These are phyloP conservation scores for Capsella rubella DNA, from an alignment of 441 rosid species.

Conservation along the genomic window DNA sequence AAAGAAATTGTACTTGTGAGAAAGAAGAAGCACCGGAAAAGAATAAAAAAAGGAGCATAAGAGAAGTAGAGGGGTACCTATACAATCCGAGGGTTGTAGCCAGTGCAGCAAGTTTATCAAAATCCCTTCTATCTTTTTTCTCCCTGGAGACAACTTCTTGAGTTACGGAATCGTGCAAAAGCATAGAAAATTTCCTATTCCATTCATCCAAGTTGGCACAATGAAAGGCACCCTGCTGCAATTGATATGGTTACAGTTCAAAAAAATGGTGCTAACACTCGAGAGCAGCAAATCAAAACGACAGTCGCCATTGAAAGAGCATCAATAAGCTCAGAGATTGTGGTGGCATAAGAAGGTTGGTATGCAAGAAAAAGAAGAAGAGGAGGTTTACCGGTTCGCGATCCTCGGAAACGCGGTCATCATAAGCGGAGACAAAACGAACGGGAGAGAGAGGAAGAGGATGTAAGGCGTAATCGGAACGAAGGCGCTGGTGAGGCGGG, in stretches of 20 bases:
- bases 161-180: constrained; percentile 58
- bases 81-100: constrained; percentile 81
- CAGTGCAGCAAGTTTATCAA: constrained; percentile 74
- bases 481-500: constrained; percentile 85
- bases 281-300: background rate
- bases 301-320: background rate
- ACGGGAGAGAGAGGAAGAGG: constrained; percentile 46
- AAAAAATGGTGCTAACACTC: background rate
- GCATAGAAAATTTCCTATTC: constrained; percentile 63
- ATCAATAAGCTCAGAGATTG: constrained; percentile 3
- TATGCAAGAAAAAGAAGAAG: background rate
- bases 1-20: constrained; percentile 31
- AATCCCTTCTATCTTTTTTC: constrained; percentile 80
- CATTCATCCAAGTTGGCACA: constrained; percentile 65
- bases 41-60: background rate
- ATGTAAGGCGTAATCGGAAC: constrained; percentile 46
- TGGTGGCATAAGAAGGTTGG: background rate
- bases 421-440: constrained; percentile 45
- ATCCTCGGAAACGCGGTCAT: constrained; percentile 35
- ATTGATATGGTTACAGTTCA: constrained; percentile 8
- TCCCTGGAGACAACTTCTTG: constrained; percentile 88
- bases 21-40: constrained; percentile 11
- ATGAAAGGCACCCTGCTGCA: constrained; percentile 51
- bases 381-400: constrained; percentile 17
- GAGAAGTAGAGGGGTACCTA: constrained; percentile 55